Base-by-base conservation (phyloP, 441 rosid species). In the Pelargonium australe region DNA sequence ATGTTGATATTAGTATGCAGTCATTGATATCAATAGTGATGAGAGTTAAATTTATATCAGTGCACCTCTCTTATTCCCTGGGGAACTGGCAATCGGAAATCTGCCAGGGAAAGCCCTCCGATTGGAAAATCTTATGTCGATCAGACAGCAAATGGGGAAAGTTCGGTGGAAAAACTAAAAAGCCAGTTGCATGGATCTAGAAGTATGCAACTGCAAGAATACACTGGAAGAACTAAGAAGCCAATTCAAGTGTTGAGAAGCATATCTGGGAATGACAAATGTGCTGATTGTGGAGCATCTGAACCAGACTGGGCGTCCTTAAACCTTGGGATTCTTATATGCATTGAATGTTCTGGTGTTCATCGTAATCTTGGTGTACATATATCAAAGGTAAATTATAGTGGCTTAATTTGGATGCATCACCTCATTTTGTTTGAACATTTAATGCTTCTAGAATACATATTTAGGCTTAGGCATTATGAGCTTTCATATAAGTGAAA, bases 291-390 rank as follows among this genome's bases (percentile, higher is more conserved):
- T 85, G 93, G 99, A 74, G 89, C 96, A 72, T 85, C 88, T 64
- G 99, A 96, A 82, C 99, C 98, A 64, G 97, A 96, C 80, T 96
- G 99, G 99, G 98, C 99, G 37, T 96, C 99, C 69, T 82, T 95
- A 73, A 92, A 95, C 78, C 85, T 92, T 9, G 98, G 99, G 20
- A 89, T 92, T 82, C 99, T 91, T 78, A 89, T 95, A 83, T 95
- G 99, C 84, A 95, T 92, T 0, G 96, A 91, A 70, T 95, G 99
- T 82, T 95, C 99, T 66, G 97, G 98, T 73, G 96, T 95, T 85
- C 99, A 95, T 70, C 95, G 97, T 49, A 95, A 95, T 78, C 99
- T 95, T 70, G 98, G 97, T 73, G 99, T 92, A 55, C 98, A 95
- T 75, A 85, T 95, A 75, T 95, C 99, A 19, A 95, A 95, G 98